Evolutionary conservation across 495 filamentous ascomycete species (phyloP), one percentile per base, ranked within the genome.

Genomic region (Penicillium canescens): DNA sequence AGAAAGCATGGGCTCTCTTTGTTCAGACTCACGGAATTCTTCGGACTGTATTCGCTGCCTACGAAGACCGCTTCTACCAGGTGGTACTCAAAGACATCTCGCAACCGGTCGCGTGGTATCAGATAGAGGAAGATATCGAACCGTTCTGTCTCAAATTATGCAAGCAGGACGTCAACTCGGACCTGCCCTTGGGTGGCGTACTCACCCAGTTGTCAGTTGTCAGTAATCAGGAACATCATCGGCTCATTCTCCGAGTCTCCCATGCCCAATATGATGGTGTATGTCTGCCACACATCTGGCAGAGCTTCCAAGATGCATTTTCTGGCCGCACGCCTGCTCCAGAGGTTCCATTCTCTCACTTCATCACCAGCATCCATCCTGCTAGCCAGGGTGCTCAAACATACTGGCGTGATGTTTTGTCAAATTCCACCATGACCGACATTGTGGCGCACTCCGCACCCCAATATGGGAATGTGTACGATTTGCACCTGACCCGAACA

Each of bases 241-340:
- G 14, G 2, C 4, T 44, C 42, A 18, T 44, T 33, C 42, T 44
- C 13, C 42, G 14, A 11, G 8, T 44, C n/a, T 44, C 42, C 7
- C 42, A 44, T 18, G 13, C 42, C n/a, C 42, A 44, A 33, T 44
- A 18, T n/a, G 42, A 44, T 18, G 42, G 42, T 33, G 42, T 44
- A 13, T 44, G 13, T 33, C 12, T 44, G 2, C 42, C 42, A 13
- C 42, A 26, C n/a, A 38, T 38, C 36, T 38, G 36, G 36, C 36
- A 14, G 36, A 38, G 36, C 14, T 38, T 38, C 36, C 36, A 38
- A 38, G 36, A 38, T 14, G 36, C 16, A 12, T 23, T 43, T 4
- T 43, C 20, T 10, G 10, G 41, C 14, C 41, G 23, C 23, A 20
- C 41, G 14, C 41, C 23, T 38, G 36, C 36, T 5, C 36, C n/a